phyloP scores from a whole-genome alignment of 495 filamentous ascomycete species.

The Penicillium paxilli region DNA sequence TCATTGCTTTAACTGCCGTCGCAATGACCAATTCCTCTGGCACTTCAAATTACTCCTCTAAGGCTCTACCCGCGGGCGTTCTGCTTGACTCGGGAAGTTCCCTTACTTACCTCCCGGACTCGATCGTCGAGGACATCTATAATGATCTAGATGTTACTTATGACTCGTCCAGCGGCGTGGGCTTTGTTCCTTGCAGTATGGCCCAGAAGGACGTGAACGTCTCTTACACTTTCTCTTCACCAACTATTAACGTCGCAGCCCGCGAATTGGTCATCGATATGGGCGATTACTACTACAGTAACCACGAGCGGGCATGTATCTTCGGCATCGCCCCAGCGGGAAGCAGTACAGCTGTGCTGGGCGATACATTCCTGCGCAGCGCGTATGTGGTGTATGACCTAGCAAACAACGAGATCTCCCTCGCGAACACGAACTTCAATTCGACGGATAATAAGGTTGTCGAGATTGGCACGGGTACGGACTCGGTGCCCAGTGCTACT shows the following conservation, averaged over 20 bases:
- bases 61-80: constrained; percentile 59
- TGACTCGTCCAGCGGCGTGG: constrained; percentile 47
- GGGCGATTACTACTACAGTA: constrained; percentile 54
- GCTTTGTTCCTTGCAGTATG: constrained; percentile 72
- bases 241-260: constrained; percentile 70
- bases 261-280: constrained; percentile 76
- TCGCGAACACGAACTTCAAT: constrained; percentile 87
- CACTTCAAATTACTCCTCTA: constrained; percentile 47
- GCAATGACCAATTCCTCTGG: constrained; percentile 45
- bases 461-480: constrained; percentile 69
- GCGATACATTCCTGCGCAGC: constrained; percentile 89
- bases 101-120: constrained; percentile 82
- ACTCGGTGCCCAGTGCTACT: constrained; percentile 70
- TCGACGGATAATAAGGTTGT: constrained; percentile 59
- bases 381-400: constrained; percentile 94
- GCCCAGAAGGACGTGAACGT: constrained; percentile 58
- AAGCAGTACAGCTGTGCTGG: constrained; percentile 67
- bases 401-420: constrained; percentile 79
- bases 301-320: constrained; percentile 63
- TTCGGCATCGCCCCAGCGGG: constrained; percentile 78
- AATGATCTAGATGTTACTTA: constrained; percentile 63
- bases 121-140: constrained; percentile 64
- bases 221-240: constrained; percentile 66
- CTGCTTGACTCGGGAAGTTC: constrained; percentile 90
- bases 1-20: constrained; percentile 75